Evolutionary conservation across 2,329 filamentous ascomycete species (phyloP).

Genomic region (Nothophoma quercina): DNA sequence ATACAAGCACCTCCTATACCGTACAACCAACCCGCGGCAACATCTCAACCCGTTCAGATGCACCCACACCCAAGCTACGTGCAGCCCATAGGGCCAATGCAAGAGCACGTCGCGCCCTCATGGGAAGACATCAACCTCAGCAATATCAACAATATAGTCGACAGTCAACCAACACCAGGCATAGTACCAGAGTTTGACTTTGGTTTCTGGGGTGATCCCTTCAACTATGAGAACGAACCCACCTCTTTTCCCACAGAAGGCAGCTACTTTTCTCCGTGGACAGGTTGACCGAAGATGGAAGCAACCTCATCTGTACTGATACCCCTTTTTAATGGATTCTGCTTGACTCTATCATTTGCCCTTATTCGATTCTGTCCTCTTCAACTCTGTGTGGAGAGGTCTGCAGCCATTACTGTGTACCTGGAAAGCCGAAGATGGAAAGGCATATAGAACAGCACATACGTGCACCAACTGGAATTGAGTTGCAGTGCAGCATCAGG

Average conservation of each 20-base stretch:
- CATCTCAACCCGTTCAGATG: slow-evolving; percentile 11
- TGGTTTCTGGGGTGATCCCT: slow-evolving; percentile 50
- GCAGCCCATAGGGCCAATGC: slow-evolving; percentile 21
- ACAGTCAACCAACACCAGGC: slow-evolving; percentile 32
- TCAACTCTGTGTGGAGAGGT: too few species aligned
- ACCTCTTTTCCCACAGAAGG: slow-evolving; percentile 28
- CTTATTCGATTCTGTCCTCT: too few species aligned
- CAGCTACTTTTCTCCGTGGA: slow-evolving; percentile 32
- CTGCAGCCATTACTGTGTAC: too few species aligned
- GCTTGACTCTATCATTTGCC: too few species aligned
- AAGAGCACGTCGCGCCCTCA: slow-evolving; percentile 26
- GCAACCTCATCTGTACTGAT: neutral
- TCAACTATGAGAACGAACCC: slow-evolving; percentile 44
- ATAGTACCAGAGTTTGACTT: slow-evolving; percentile 48
- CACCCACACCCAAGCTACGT: slow-evolving; percentile 7
- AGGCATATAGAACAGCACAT: too few species aligned
- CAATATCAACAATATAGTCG: slow-evolving; percentile 44
- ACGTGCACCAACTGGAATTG: too few species aligned
- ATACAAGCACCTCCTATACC: slow-evolving; percentile 13
- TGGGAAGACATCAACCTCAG: slow-evolving; percentile 47
- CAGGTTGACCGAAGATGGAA: slow-evolving; percentile 6
- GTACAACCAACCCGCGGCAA: slow-evolving; percentile 11
- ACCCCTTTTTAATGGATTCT: slow-evolving; percentile 5
- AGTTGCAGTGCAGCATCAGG: too few species aligned
- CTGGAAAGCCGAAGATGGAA: too few species aligned